Conservation (phyloP, 345 rosid species). For the Dimocarpus longan region DNA sequence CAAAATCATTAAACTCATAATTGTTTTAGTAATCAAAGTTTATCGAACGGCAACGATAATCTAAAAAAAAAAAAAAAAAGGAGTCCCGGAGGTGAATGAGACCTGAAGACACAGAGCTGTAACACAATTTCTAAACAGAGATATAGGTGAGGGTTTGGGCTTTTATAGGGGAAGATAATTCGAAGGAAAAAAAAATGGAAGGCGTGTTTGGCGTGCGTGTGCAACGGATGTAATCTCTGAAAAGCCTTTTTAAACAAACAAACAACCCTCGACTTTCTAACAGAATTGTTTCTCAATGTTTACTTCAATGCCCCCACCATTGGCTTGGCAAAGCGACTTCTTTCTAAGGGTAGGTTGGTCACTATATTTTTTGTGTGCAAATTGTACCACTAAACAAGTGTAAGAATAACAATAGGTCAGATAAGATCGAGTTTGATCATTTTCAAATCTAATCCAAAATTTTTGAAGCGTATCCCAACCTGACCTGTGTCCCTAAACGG, state of each 20-base stretch:
- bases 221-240: background rate
- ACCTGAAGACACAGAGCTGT: slow-evolving; percentile 16
- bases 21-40: background rate
- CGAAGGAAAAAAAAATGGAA: slow-evolving; percentile 36
- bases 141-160: slow-evolving; percentile 15
- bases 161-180: slow-evolving; percentile 11
- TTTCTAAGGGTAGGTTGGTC: slow-evolving; percentile 10
- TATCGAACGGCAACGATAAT: background rate
- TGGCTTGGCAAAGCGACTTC: too few species aligned
- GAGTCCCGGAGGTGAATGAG: background rate
- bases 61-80: background rate
- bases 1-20: too few species aligned
- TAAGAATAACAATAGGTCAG: too few species aligned
- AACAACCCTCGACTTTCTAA: background rate
- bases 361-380: background rate
- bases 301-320: background rate
- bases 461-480: too few species aligned
- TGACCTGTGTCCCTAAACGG: too few species aligned
- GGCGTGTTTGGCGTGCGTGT: slow-evolving; percentile 16
- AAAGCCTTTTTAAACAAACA: slow-evolving; percentile 1
- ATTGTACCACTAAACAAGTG: slow-evolving; percentile 6
- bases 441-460: too few species aligned
- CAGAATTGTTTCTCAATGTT: slow-evolving; percentile 12
- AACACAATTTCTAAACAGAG: slow-evolving; percentile 3
- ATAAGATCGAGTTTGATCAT: too few species aligned